Percentiles rank a stretch among this genome's conserved stretches.
Conservation (phyloP, 2,329 filamentous ascomycete genomes). For the Trichoderma sp. region DNA sequence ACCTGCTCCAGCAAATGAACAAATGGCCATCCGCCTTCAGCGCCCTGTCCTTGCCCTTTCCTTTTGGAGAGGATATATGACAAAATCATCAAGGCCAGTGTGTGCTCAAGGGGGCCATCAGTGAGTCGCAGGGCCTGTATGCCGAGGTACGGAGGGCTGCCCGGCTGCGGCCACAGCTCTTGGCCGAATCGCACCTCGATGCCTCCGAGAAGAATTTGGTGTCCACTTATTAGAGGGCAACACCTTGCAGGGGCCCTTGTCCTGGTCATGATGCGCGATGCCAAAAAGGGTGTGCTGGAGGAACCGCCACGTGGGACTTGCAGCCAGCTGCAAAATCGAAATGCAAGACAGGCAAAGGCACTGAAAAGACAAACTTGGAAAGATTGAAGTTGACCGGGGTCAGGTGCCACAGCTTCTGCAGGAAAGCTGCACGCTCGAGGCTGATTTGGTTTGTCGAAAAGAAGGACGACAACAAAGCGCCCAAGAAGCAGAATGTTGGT, state of each 20-base stretch:
- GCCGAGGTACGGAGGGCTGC: not conserved
- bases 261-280: slow-evolving; percentile 36
- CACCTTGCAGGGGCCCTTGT: slow-evolving; percentile 27
- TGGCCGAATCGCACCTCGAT: not conserved
- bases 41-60: not conserved
- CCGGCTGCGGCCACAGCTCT: not conserved
- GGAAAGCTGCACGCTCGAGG: slow-evolving; percentile 10
- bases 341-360: not conserved
- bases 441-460: not conserved
- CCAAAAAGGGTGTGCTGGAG: slow-evolving; percentile 32
- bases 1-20: not conserved
- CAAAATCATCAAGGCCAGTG: not conserved
- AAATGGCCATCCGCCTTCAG: not conserved
- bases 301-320: slow-evolving; percentile 40
- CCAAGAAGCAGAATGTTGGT: not conserved
- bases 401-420: not conserved
- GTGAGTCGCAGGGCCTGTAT: not conserved
- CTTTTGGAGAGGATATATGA: not conserved
- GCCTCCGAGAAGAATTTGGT: slow-evolving; percentile 1
- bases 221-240: slow-evolving; percentile 5
- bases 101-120: not conserved
- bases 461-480: not conserved
- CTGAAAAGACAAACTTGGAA: not conserved
- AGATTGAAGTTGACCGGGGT: slow-evolving; percentile 13
- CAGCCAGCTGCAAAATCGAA: slow-evolving; percentile 29